Evolutionary conservation across 2,329 filamentous ascomycete genomes (phyloP).

Genomic region (Beauveria medogensis): DNA sequence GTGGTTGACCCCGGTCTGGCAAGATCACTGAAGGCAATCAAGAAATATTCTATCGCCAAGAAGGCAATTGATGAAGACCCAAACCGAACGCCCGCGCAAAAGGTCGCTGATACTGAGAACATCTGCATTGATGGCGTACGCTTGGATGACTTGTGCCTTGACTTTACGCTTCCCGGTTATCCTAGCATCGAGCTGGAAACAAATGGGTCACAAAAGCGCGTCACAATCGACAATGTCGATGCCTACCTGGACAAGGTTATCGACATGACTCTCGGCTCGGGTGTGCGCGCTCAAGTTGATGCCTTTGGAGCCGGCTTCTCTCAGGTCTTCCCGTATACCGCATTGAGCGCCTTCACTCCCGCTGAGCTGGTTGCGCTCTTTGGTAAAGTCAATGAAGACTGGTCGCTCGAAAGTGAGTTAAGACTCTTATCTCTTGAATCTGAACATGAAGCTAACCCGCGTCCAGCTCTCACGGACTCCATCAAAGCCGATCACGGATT

Average conservation of each 20-base stretch:
- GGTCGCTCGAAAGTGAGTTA: conserved; percentile 87
- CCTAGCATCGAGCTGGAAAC: conserved; percentile 74
- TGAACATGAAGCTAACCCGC: conserved; percentile 11
- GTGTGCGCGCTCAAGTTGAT: conserved; percentile 81
- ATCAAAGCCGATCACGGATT: conserved; percentile 98
- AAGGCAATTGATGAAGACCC: conserved; percentile 70
- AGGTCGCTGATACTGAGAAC: conserved; percentile 58
- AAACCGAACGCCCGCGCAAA: conserved; percentile 58
- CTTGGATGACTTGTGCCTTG: conserved; percentile 81
- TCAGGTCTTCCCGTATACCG: conserved; percentile 91
- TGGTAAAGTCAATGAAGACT: conserved; percentile 87
- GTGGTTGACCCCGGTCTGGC: conserved; percentile 81
- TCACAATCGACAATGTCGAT: conserved; percentile 89
- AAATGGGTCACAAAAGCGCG: conserved; percentile 62
- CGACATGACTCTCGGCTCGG: conserved; percentile 81
- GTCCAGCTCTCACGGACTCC: conserved; percentile 81
- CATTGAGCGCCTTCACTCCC: conserved; percentile 86
- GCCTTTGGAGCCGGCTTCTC: conserved; percentile 89
- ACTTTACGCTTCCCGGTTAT: conserved; percentile 93
- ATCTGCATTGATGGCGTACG: conserved; percentile 68
- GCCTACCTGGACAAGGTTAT: conserved; percentile 82
- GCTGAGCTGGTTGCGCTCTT: conserved; percentile 93
- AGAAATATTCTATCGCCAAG: conserved; percentile 78
- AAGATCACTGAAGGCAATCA: conserved; percentile 76
- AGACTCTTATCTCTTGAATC: not conserved